phyloP scores from a whole-genome alignment of 2,329 filamentous ascomycete genomes.

The Ophiostoma himal-ulmi region DNA sequence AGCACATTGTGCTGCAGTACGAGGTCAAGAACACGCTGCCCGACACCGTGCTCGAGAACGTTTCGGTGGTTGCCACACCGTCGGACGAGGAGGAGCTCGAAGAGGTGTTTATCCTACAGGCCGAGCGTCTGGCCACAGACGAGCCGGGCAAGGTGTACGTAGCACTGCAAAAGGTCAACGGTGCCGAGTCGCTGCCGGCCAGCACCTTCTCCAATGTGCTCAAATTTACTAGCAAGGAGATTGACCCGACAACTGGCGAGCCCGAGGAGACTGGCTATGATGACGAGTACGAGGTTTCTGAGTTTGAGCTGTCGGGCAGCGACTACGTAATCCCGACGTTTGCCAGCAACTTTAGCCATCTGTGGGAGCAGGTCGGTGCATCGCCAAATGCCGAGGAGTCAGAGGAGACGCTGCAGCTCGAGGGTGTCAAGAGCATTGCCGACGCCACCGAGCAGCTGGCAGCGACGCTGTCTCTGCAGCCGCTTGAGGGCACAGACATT shows the following conservation, averaged over 20 bases:
- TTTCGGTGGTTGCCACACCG: conserved; percentile 74
- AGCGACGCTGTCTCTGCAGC: conserved; percentile 81
- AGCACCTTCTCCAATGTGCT: conserved; percentile 85
- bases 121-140: conserved; percentile 73
- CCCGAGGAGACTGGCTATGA: conserved; percentile 91
- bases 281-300: conserved; percentile 94
- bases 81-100: conserved; percentile 76
- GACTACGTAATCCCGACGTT: conserved; percentile 94
- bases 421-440: conserved; percentile 83
- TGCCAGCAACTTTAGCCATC: conserved; percentile 87
- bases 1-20: conserved; percentile 92
- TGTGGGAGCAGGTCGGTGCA: conserved; percentile 92
- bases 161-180: conserved; percentile 78
- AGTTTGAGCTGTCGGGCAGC: conserved; percentile 82
- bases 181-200: conserved; percentile 69
- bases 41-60: conserved; percentile 83
- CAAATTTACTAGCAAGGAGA: conserved; percentile 97
- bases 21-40: conserved; percentile 96
- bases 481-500: conserved; percentile 89
- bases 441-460: conserved; percentile 90
- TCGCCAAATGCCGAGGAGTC: conserved; percentile 78
- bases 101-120: conserved; percentile 91
- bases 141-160: conserved; percentile 93
- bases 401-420: conserved; percentile 83
- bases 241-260: conserved; percentile 88